Evolutionary conservation across 441 rosid species (phyloP).

Genomic region (Eutrema salsugineum): DNA sequence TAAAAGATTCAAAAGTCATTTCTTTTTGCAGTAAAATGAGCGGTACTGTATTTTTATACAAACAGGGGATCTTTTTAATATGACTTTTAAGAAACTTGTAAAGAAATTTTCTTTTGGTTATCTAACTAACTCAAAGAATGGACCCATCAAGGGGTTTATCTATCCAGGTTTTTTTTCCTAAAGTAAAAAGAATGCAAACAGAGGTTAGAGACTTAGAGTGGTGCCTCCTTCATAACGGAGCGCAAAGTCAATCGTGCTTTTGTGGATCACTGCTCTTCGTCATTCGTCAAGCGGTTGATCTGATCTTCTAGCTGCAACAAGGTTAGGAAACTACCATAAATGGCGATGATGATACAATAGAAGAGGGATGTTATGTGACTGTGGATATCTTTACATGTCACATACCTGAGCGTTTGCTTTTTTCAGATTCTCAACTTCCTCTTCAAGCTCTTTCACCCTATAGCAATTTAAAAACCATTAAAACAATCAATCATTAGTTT

Average conservation of each 20-base stretch:
- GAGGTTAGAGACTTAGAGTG: background rate
- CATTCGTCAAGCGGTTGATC: background rate
- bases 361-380: background rate
- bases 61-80: background rate
- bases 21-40: too few relatives aligned
- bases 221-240: background rate
- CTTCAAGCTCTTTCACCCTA: background rate
- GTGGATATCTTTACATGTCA: background rate
- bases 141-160: background rate
- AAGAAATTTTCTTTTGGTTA: too few relatives aligned
- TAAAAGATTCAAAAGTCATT: too few relatives aligned
- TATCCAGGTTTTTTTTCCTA: too few relatives aligned
- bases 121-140: background rate
- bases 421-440: conserved; percentile 5
- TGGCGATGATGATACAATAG: background rate
- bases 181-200: background rate
- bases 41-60: background rate
- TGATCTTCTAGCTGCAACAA: background rate
- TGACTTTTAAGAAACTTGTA: too few relatives aligned
- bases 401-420: background rate
- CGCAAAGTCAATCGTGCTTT: background rate
- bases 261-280: background rate
- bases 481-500: background rate
- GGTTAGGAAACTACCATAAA: background rate
- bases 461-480: background rate